These are phyloP conservation scores for Acer saccharum DNA, from an alignment of 345 rosid species.

Conservation along the genomic window DNA sequence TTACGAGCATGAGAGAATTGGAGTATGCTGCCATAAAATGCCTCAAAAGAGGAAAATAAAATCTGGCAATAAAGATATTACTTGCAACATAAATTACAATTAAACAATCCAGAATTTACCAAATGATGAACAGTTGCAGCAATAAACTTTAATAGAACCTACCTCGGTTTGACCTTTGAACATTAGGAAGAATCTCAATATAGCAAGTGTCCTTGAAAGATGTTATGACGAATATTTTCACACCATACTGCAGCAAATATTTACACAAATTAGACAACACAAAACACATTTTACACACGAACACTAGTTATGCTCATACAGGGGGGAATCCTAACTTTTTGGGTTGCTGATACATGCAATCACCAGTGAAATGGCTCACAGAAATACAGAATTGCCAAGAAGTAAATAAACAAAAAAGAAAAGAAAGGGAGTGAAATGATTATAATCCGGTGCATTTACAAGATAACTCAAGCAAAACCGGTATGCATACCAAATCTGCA, in stretches of 20 bases:
- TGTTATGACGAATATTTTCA: slow-evolving; percentile 60
- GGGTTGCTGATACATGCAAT: background rate
- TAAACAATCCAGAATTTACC: background rate
- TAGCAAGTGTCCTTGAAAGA: slow-evolving; percentile 71
- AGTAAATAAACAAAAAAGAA: background rate
- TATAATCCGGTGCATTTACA: background rate
- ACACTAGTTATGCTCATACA: background rate
- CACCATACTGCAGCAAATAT: slow-evolving; percentile 54
- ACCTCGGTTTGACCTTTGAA: slow-evolving; percentile 56
- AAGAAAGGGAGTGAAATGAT: background rate
- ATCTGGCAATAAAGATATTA: background rate
- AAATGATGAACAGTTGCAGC: background rate
- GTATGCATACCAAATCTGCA: slow-evolving; percentile 47
- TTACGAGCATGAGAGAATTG: background rate
- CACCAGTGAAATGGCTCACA: background rate
- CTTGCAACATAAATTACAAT: background rate
- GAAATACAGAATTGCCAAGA: background rate
- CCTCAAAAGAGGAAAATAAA: background rate
- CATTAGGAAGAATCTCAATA: slow-evolving; percentile 58
- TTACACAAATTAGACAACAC: slow-evolving; percentile 22
- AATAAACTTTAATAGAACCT: slow-evolving; percentile 2
- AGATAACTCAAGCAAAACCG: background rate
- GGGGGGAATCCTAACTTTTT: background rate
- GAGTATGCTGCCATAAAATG: background rate
- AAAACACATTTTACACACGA: background rate